These are phyloP conservation scores for Nepenthes gracilis DNA, from an alignment of 148 eudicot species.

Conservation along the genomic window DNA sequence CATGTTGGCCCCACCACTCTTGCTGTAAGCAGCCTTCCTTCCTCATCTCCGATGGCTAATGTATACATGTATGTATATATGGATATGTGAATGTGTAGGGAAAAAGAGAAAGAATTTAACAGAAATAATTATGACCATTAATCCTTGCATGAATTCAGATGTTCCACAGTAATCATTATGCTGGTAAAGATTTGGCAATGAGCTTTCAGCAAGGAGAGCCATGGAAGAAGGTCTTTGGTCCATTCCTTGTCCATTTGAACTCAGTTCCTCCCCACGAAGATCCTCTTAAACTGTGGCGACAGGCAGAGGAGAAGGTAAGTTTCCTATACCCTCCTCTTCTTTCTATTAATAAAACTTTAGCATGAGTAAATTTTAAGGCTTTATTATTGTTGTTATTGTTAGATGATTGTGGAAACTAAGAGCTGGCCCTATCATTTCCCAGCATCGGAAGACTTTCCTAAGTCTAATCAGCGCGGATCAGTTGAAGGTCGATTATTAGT, in stretches of 20 bases:
- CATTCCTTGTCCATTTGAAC: constrained; percentile 53
- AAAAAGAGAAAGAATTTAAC: too few relatives aligned
- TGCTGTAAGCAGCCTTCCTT: constrained; percentile 22
- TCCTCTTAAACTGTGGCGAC: constrained; percentile 35
- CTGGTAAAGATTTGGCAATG: constrained; percentile 21
- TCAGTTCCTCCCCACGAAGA: constrained; percentile 16
- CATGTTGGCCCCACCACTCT: constrained; percentile 51
- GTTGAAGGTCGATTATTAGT: constrained; percentile 32
- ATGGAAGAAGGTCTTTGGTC: constrained; percentile 70
- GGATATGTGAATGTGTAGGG: too few relatives aligned
- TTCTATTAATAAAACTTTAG: background rate
- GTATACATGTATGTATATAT: too few relatives aligned
- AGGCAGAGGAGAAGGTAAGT: constrained; percentile 47
- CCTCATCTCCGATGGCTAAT: too few relatives aligned
- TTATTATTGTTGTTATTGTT: background rate
- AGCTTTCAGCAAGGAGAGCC: constrained; percentile 31
- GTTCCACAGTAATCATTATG: constrained; percentile 51
- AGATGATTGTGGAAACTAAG: constrained; percentile 40
- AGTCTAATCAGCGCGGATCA: constrained; percentile 21
- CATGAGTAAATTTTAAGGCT: too few relatives aligned
- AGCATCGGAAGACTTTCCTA: constrained; percentile 24
- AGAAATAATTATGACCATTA: too few relatives aligned
- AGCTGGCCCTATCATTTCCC: constrained; percentile 71
- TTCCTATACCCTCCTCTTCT: background rate
- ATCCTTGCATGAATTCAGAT: constrained; percentile 17